Base-by-base conservation (phyloP, 768 basidiomycete species). In the Basidioascus undulatus region DNA sequence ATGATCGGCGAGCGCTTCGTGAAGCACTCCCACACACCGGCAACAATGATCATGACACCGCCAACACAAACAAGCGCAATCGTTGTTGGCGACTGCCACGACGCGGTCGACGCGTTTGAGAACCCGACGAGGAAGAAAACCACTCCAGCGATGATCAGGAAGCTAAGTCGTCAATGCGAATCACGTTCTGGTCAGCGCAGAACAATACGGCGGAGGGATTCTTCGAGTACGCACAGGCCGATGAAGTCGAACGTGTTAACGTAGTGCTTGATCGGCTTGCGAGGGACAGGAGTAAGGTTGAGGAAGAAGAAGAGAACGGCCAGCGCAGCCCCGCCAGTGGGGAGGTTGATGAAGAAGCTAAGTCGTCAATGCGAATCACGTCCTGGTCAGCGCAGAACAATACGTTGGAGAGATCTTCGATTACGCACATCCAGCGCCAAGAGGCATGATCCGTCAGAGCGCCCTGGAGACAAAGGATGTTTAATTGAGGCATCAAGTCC, bases 1-100 rank as follows among this genome's bases (percentile, higher is more conserved):
- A 63, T 53, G 35, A 63, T 54, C 0, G 61, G 51, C 13, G 53
- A 51, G 3, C 56, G 49, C 40, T 57, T 62, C 2, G 60, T 63
- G 18, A 24, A 41, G 7, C 37, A 3, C 36, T 48, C 47, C 28
- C 28, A 25, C 4, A 49, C 42, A 18, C 54, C n/a, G 28, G 49
- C 57, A n/a, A 51, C 48, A 1, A 42, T 30, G n/a, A 57, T 41
- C 6, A 42, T 32, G 12, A 34, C 45, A 11, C 32, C 30, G 0
- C 54, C 53, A 34, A 54, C 39, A 2, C 38, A 41, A 16, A 53
- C 25, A 23, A 45, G 43, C 2, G 35, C 48, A 36, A 54, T 52
- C 8, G 53, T 47, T 4, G 21, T 18, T 5, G 45, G 24, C 0
- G 30, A 16, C 1, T 19, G 24, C 54, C 54, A 55, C 5, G n/a